Base-by-base conservation (phyloP, 371 early-diverging fungal species). In the Actinomortierella wolfii region DNA sequence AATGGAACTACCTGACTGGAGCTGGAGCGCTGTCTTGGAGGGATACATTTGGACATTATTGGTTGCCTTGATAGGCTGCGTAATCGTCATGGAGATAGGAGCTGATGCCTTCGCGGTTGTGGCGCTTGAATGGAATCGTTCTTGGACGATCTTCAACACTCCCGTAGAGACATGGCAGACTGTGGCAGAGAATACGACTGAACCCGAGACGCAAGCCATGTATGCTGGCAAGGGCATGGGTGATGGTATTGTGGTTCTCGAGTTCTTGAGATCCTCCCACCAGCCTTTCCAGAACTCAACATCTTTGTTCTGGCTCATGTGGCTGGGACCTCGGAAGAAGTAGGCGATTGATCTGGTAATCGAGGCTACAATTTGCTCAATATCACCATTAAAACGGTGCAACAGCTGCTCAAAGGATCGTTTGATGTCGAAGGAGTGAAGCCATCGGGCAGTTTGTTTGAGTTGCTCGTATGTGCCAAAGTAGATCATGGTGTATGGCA, bases 401-500 rank as follows among this genome's bases (percentile, higher is more conserved):
- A 41, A 53, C 9, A 17, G 14, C 42, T 34, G 45, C 11, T 25
- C 14, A 29, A 29, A 50, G 26, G 2, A 24, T 43, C 39, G 47
- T 21, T 34, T 29, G 1, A 28, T 26, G 45, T 15, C 23, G 20
- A 20, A 6, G 39, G 53, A 15, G 13, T 52, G 39, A 7, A 57
- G 43, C 53, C 49, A 56, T 6, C 70, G 50, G 2, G 65, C 64
- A 41, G 57, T 28, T 29, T 64, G 59, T 46, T 70, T 70, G 41
- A 64, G 39, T 15, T 70, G 70, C 43, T 70, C 70, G 15, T 70
- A 70, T 1, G 70, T 61, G 13, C 65, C 70, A 54, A 70, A 70
- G 54, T 70, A 70, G 34, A 70, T 42, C 61, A 70, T 64, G 0
- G 70, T 70, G 18, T 70, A 70, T 6, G 70, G 70, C 11, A 70